Evolutionary conservation across 2,329 filamentous ascomycete genomes (phyloP).

Genomic region (Xylaria sp.): DNA sequence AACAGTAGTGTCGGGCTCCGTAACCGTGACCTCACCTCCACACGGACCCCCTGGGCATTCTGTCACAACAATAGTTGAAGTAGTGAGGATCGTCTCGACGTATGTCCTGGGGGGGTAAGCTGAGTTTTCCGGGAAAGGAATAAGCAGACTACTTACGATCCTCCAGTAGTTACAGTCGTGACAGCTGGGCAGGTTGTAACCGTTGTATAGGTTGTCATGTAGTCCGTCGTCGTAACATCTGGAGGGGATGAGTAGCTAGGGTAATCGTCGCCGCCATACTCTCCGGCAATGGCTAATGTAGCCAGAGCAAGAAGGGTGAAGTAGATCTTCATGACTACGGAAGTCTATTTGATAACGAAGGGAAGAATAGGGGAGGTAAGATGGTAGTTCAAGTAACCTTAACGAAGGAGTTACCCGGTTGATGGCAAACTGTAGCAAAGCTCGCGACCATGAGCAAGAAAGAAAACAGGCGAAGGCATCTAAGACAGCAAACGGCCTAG

Average conservation of each 20-base stretch:
- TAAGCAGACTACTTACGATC: conserved; percentile 52
- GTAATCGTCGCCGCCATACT: conserved; percentile 20
- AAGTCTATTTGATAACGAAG: conserved; percentile 17
- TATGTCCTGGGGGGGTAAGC: conserved; percentile 53
- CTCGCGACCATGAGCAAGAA: conserved; percentile 4
- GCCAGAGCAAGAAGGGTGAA: conserved; percentile 46
- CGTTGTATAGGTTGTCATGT: conserved; percentile 54
- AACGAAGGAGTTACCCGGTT: conserved; percentile 49
- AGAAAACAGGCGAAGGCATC: neutral
- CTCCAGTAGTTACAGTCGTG: conserved; percentile 54
- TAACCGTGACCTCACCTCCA: conserved; percentile 50
- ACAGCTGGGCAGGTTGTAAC: conserved; percentile 60
- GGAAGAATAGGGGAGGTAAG: conserved; percentile 28
- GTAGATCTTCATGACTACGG: conserved; percentile 47
- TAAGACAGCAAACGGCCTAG: neutral
- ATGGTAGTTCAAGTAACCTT: conserved; percentile 46
- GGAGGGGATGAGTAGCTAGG: conserved; percentile 24
- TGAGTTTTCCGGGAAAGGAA: neutral
- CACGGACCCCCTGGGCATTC: conserved; percentile 53
- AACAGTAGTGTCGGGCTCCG: conserved; percentile 52
- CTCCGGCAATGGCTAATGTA: conserved; percentile 43
- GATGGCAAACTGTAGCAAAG: conserved; percentile 2
- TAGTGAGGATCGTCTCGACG: conserved; percentile 56
- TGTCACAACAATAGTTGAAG: conserved; percentile 58
- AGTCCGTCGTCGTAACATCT: conserved; percentile 38